Evolutionary conservation across 2,329 filamentous ascomycete species (phyloP).

Genomic region (Monosporascus sp.): DNA sequence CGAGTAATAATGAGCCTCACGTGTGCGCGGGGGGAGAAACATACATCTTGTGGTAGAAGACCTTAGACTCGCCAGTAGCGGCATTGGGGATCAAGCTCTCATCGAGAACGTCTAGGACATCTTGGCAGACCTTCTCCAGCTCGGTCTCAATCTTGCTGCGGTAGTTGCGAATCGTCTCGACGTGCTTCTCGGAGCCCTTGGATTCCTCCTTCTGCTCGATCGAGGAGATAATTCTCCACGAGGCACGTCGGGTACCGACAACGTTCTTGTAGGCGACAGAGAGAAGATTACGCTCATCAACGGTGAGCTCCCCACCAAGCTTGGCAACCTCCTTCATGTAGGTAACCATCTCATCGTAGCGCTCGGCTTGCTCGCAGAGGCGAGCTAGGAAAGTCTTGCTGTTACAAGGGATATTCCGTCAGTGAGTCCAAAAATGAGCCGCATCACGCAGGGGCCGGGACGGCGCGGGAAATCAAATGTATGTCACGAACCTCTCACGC

Average conservation of each 20-base stretch:
- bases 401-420: slow-evolving; percentile 20
- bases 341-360: slow-evolving; percentile 99
- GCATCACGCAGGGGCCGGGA: slow-evolving; percentile 4
- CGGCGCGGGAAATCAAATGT: slow-evolving; percentile 7
- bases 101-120: slow-evolving; percentile 93
- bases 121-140: slow-evolving; percentile 96
- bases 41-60: slow-evolving; percentile 99
- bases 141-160: slow-evolving; percentile 97
- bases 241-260: slow-evolving; percentile 94
- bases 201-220: slow-evolving; percentile 99
- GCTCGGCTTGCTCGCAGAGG: slow-evolving; percentile 99
- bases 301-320: slow-evolving; percentile 71
- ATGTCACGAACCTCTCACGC: slow-evolving; percentile 62
- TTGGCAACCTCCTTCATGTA: slow-evolving; percentile 99
- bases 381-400: slow-evolving; percentile 99
- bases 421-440: slow-evolving; percentile 11
- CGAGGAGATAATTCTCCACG: slow-evolving; percentile 98
- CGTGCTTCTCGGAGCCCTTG: slow-evolving; percentile 95
- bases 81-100: slow-evolving; percentile 92
- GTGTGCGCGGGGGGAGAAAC: slow-evolving; percentile 31
- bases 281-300: slow-evolving; percentile 98
- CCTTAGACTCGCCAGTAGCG: slow-evolving; percentile 96
- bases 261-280: slow-evolving; percentile 99
- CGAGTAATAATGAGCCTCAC: slow-evolving; percentile 1
- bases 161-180: slow-evolving; percentile 90